Evolutionary conservation across 192 early-diverging fungal species (phyloP).

Genomic region (Coemansia guatemalensis): DNA sequence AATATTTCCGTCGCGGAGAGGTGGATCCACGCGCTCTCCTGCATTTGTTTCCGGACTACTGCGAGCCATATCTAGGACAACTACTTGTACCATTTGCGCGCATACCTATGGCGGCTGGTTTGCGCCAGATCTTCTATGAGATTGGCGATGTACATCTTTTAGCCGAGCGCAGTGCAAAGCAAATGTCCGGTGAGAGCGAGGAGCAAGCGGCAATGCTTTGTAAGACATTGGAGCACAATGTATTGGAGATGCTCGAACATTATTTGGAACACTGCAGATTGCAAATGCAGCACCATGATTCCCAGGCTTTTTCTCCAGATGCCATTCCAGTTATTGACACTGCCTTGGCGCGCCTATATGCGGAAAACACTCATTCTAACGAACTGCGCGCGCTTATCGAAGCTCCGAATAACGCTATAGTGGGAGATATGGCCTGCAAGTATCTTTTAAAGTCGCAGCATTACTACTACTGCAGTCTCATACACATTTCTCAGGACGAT

Average conservation of each 20-base stretch:
- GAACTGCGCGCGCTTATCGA: slow-evolving; percentile 19
- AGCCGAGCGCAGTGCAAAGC: slow-evolving; percentile 4
- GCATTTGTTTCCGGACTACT: slow-evolving; percentile 34
- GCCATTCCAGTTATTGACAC: slow-evolving; percentile 41
- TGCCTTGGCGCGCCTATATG: slow-evolving; percentile 34
- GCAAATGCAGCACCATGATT: slow-evolving; percentile 9
- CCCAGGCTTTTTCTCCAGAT: slow-evolving; percentile 24
- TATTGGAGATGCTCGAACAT: slow-evolving; percentile 38
- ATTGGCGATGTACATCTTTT: slow-evolving; percentile 24
- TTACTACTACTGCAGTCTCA: slow-evolving; percentile 45
- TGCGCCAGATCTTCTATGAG: slow-evolving; percentile 26
- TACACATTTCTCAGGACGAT: slow-evolving; percentile 28
- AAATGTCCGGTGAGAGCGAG: slow-evolving; percentile 18
- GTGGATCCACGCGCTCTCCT: slow-evolving; percentile 46
- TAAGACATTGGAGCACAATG: slow-evolving; percentile 19
- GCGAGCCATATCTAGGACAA: slow-evolving; percentile 24
- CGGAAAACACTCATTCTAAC: slow-evolving; percentile 13
- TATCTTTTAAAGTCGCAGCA: slow-evolving; percentile 16
- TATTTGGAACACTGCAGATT: slow-evolving; percentile 29
- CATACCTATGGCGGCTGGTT: slow-evolving; percentile 28
- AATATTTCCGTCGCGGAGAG: slow-evolving; percentile 29
- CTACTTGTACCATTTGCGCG: slow-evolving; percentile 38
- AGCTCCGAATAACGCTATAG: slow-evolving; percentile 7
- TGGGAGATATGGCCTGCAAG: slow-evolving; percentile 26
- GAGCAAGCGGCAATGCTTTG: slow-evolving; percentile 13